Evolutionary conservation across 1,139 yeast species (phyloP).

Genomic region (Meyerozyma sp.): DNA sequence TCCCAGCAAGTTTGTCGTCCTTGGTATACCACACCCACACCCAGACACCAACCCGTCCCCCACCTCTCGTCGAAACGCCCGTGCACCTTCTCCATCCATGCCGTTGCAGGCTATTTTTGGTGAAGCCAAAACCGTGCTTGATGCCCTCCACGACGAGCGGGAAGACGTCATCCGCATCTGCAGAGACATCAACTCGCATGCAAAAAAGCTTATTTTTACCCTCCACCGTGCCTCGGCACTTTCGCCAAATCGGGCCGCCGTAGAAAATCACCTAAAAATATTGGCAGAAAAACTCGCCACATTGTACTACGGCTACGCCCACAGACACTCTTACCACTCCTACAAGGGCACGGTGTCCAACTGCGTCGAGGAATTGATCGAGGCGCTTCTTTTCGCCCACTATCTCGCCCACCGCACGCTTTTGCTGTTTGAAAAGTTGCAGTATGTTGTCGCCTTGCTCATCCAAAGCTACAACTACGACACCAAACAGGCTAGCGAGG

Average conservation of each 20-base stretch:
- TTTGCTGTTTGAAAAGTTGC: slow-evolving; percentile 13
- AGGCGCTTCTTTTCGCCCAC: slow-evolving; percentile 31
- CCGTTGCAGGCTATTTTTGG: neutral
- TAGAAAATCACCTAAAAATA: slow-evolving; percentile 11
- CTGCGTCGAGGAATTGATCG: slow-evolving; percentile 32
- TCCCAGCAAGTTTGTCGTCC: neutral
- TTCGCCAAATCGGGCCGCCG: slow-evolving; percentile 8
- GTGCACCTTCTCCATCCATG: neutral
- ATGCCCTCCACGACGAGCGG: slow-evolving; percentile 23
- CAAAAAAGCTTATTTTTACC: slow-evolving; percentile 36
- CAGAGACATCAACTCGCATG: slow-evolving; percentile 31
- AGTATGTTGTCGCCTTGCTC: slow-evolving; percentile 9
- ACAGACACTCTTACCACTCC: slow-evolving; percentile 11
- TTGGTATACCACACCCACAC: neutral
- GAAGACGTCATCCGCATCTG: slow-evolving; percentile 30
- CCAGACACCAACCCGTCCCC: neutral
- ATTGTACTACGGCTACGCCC: slow-evolving; percentile 9
- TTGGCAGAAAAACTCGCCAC: slow-evolving; percentile 11
- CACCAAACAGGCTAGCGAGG: neutral
- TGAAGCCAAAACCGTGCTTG: neutral
- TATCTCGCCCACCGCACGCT: slow-evolving; percentile 16
- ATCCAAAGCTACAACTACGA: slow-evolving; percentile 2
- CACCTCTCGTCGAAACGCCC: too few species aligned
- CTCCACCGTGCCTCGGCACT: slow-evolving; percentile 22
- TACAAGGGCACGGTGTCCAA: slow-evolving; percentile 21